A percentile compares a stretch with the other conserved stretches of the same genome.
These are phyloP conservation scores for Ceratonia siliqua DNA, from an alignment of 306 rosid species.

Conservation along the genomic window DNA sequence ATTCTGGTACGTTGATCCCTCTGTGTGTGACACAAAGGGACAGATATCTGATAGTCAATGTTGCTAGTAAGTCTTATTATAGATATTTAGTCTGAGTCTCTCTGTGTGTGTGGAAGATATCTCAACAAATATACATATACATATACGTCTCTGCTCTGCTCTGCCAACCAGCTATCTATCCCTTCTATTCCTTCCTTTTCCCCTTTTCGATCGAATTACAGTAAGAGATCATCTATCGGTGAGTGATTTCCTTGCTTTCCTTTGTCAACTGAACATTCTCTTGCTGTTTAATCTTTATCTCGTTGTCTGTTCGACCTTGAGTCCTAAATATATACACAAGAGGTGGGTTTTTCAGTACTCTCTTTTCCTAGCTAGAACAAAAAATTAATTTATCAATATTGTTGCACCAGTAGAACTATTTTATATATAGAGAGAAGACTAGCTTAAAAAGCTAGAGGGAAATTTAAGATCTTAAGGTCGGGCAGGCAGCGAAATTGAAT, in stretches of 20 bases:
- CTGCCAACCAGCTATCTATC: not conserved
- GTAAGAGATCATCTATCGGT: not conserved
- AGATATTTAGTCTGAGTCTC: slow-evolving; percentile 2
- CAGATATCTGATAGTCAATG: slow-evolving; percentile 41
- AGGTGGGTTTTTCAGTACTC: too few species aligned
- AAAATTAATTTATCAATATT: too few species aligned
- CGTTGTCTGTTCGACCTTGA: slow-evolving; percentile 63
- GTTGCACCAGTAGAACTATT: not conserved
- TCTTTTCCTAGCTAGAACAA: too few species aligned
- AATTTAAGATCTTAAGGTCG: slow-evolving; percentile 33
- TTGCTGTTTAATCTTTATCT: slow-evolving; percentile 39
- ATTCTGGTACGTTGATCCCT: not conserved
- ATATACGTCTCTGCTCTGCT: not conserved
- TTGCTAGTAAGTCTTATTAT: not conserved
- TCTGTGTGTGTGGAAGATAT: not conserved
- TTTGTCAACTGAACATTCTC: slow-evolving; percentile 45
- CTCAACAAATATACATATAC: not conserved
- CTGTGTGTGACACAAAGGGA: not conserved
- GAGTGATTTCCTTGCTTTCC: slow-evolving; percentile 46
- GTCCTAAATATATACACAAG: not conserved
- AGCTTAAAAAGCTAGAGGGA: not conserved
- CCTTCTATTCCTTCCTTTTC: not conserved
- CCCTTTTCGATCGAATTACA: not conserved
- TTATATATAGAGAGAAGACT: not conserved
- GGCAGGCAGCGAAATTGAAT: slow-evolving; percentile 40